Percentiles rank a stretch among this genome's conserved stretches.
Conservation (phyloP, 345 rosid genomes). For the Conringia planisiliqua region DNA sequence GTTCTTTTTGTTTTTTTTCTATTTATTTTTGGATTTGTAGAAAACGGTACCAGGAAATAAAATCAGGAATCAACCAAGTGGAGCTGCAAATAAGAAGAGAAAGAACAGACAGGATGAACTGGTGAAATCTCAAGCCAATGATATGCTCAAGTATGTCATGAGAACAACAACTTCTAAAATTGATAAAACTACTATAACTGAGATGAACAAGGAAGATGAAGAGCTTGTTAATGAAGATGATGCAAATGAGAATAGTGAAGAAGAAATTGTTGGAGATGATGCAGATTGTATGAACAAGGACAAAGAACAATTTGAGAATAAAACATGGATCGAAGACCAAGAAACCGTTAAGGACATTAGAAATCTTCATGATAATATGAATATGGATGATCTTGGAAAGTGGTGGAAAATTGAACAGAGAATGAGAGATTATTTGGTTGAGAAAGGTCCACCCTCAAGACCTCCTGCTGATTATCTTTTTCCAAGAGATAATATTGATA, state of each 20-base stretch:
- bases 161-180: not conserved
- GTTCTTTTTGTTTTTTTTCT: not conserved
- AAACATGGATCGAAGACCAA: not conserved
- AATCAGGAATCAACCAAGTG: not conserved
- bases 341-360: not conserved
- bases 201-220: not conserved
- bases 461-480: not conserved
- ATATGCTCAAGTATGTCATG: not conserved
- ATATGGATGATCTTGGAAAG: not conserved
- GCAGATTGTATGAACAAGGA: not conserved
- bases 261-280: not conserved
- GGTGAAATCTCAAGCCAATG: not conserved
- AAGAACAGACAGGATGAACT: not conserved
- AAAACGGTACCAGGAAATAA: not conserved
- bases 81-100: not conserved
- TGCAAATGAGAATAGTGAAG: not conserved
- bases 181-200: not conserved
- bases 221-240: not conserved
- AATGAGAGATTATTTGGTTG: not conserved
- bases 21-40: not conserved
- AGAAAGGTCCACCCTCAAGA: not conserved
- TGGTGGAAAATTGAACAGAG: not conserved
- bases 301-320: not conserved
- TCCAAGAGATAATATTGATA: not conserved
- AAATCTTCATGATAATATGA: not conserved